These are phyloP conservation scores for Fusarium protoensiforme DNA, from an alignment of 2,329 filamentous ascomycete species.

Conservation along the genomic window DNA sequence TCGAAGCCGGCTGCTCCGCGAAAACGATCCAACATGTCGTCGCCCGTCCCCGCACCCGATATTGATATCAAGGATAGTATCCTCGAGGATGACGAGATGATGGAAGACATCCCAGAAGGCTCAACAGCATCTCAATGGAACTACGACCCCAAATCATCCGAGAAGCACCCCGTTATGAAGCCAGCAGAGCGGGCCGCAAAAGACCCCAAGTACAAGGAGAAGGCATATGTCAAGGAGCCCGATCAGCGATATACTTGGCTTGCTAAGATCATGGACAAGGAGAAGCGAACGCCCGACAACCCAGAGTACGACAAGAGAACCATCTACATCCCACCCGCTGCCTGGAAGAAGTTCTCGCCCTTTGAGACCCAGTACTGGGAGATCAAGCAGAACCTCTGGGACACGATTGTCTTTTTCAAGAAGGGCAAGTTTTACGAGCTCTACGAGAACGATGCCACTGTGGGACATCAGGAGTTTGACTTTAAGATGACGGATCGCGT, in stretches of 20 bases:
- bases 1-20: constrained; percentile 63
- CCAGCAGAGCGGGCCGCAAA: constrained; percentile 44
- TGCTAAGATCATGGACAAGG: constrained; percentile 84
- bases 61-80: constrained; percentile 53
- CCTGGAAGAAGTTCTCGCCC: constrained; percentile 85
- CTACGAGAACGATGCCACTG: constrained; percentile 96
- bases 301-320: constrained; percentile 93
- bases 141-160: constrained; percentile 62
- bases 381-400: constrained; percentile 98
- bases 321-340: constrained; percentile 85
- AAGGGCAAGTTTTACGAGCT: constrained; percentile 99
- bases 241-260: constrained; percentile 92
- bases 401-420: constrained; percentile 99
- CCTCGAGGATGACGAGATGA: constrained; percentile 64
- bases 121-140: constrained; percentile 89
- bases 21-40: constrained; percentile 71
- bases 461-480: constrained; percentile 96
- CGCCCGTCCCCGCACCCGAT: constrained; percentile 40
- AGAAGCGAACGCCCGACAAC: constrained; percentile 80
- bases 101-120: constrained; percentile 66
- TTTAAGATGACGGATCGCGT: constrained; percentile 97
- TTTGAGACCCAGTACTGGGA: constrained; percentile 99
- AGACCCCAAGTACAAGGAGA: constrained; percentile 62
- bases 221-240: constrained; percentile 84
- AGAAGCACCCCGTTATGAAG: constrained; percentile 50